phyloP scores from a whole-genome alignment of 2,329 filamentous ascomycete species.

The Dactylellina leptospora region DNA sequence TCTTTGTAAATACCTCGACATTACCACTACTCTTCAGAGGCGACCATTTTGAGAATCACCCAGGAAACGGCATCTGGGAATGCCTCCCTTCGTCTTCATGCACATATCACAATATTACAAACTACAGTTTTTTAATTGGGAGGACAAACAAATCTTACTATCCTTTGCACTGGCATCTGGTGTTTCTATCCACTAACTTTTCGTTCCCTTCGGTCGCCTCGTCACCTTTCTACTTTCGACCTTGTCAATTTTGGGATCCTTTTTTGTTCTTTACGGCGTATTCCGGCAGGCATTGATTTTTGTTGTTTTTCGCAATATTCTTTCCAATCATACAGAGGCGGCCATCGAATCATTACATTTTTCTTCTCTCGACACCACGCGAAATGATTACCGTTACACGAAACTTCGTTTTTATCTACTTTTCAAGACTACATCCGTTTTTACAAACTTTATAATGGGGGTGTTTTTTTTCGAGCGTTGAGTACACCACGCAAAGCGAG shows the following conservation, averaged over 20 bases:
- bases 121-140: constrained; percentile 47
- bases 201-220: not conserved
- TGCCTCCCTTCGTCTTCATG: constrained; percentile 41
- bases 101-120: constrained; percentile 36
- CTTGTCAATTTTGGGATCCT: not conserved
- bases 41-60: too few relatives aligned
- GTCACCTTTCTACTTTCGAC: not conserved
- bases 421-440: not conserved
- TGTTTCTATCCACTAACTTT: not conserved
- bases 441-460: constrained; percentile 12
- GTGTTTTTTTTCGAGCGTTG: too few relatives aligned
- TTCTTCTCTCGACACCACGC: not conserved
- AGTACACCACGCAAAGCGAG: not conserved
- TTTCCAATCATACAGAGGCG: not conserved
- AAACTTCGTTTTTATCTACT: not conserved
- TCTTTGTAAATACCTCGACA: constrained; percentile 17
- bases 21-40: not conserved
- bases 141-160: constrained; percentile 5
- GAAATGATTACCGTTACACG: too few relatives aligned
- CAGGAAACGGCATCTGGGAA: constrained; percentile 29
- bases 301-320: not conserved
- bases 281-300: constrained; percentile 15
- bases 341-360: not conserved
- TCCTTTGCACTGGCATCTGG: constrained; percentile 13
- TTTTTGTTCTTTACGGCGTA: constrained; percentile 30